Percentiles rank a stretch among this genome's conserved stretches.
phyloP scores from a whole-genome alignment of 2,329 filamentous ascomycete species.

The Arachnomyces sp. region DNA sequence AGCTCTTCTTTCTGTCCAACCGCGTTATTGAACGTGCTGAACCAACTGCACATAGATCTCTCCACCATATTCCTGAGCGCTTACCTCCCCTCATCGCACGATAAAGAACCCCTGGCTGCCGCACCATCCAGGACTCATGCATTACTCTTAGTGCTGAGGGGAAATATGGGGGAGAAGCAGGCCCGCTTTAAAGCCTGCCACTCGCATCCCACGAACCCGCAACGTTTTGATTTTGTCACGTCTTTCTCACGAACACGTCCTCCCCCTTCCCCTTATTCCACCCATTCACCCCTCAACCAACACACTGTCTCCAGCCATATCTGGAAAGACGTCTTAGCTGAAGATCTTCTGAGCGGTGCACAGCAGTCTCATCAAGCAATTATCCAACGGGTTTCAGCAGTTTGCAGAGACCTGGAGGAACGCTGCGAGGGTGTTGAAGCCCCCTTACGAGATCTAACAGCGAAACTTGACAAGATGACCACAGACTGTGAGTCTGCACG shows the following conservation, averaged over 20 bases:
- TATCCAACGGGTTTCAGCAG: slow-evolving; percentile 41
- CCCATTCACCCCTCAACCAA: slow-evolving; percentile 7
- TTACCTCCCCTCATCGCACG: too few species aligned
- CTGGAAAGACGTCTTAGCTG: slow-evolving; percentile 42
- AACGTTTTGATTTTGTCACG: too few species aligned
- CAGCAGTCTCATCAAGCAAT: slow-evolving; percentile 40
- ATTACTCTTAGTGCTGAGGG: too few species aligned
- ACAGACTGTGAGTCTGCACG: slow-evolving; percentile 29
- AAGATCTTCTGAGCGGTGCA: slow-evolving; percentile 36
- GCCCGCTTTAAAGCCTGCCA: too few species aligned
- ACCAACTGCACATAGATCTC: background rate
- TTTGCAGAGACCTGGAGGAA: slow-evolving; percentile 49
- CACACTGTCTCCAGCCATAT: slow-evolving; percentile 26
- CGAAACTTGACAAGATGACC: slow-evolving; percentile 26
- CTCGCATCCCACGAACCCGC: too few species aligned
- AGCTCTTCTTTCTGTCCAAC: background rate
- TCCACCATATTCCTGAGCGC: too few species aligned
- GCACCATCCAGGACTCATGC: too few species aligned
- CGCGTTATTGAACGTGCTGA: background rate
- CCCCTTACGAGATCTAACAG: slow-evolving; percentile 39
- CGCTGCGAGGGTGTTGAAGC: slow-evolving; percentile 49
- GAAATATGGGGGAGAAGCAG: too few species aligned
- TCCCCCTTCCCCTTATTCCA: background rate
- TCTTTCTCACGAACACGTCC: background rate
- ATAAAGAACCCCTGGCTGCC: too few species aligned